Evolutionary conservation across 495 filamentous ascomycete species (phyloP).

Genomic region (Aspergillus affinis): DNA sequence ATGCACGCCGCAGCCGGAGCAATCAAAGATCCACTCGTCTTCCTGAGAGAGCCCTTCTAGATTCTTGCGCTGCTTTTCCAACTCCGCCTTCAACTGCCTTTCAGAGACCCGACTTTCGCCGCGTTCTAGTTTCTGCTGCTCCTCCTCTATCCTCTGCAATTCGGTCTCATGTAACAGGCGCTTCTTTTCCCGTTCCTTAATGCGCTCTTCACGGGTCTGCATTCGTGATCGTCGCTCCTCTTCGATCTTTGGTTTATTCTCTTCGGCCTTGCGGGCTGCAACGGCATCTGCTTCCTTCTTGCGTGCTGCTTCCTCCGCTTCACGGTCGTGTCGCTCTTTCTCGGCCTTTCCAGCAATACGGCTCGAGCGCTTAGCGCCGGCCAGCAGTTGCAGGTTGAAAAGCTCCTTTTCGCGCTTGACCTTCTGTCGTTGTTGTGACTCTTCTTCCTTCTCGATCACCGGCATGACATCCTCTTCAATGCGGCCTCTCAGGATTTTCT

Average conservation of each 20-base stretch:
- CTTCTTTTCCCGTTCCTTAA: slow-evolving; percentile 78
- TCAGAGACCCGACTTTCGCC: slow-evolving; percentile 71
- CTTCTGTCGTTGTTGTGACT: slow-evolving; percentile 67
- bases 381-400: slow-evolving; percentile 75
- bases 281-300: slow-evolving; percentile 65
- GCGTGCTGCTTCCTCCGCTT: slow-evolving; percentile 66
- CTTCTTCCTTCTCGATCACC: slow-evolving; percentile 77
- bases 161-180: slow-evolving; percentile 81
- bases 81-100: slow-evolving; percentile 72
- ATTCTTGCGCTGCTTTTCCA: slow-evolving; percentile 71
- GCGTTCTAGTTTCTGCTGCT: slow-evolving; percentile 63
- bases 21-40: slow-evolving; percentile 93
- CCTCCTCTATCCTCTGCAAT: slow-evolving; percentile 72
- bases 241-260: slow-evolving; percentile 67
- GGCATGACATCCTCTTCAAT: slow-evolving; percentile 77
- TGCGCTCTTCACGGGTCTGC: slow-evolving; percentile 78
- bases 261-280: slow-evolving; percentile 66
- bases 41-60: slow-evolving; percentile 72
- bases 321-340: slow-evolving; percentile 71
- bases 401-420: slow-evolving; percentile 76
- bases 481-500: slow-evolving; percentile 69
- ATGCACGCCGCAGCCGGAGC: slow-evolving; percentile 79
- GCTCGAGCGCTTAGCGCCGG: slow-evolving; percentile 90
- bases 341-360: slow-evolving; percentile 79
- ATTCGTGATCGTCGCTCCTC: slow-evolving; percentile 78